Percentiles rank a stretch among this genome's conserved stretches.
phyloP scores from a whole-genome alignment of 202 grass and related monocot species.

The Panicum virgatum region DNA sequence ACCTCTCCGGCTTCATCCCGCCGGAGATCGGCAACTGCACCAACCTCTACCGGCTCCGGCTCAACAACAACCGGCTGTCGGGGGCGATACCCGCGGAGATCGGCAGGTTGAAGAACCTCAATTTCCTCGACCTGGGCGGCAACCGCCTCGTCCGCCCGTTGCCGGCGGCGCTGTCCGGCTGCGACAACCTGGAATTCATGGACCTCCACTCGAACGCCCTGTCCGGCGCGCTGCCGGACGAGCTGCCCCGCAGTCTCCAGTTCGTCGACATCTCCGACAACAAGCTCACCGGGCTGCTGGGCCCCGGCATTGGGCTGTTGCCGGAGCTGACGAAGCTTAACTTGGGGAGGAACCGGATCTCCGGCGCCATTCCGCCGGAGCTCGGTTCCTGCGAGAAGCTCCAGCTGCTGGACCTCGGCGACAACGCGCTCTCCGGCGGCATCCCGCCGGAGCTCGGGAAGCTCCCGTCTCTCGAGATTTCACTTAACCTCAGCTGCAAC shows the following conservation, averaged over 20 bases:
- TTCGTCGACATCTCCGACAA: conserved; percentile 89
- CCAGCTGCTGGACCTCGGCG: conserved; percentile 75
- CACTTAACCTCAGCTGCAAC: conserved; percentile 94
- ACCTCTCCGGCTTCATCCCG: conserved; percentile 72
- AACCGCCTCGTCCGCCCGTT: conserved; percentile 68
- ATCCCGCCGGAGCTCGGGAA: conserved; percentile 73
- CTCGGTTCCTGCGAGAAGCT: conserved; percentile 84
- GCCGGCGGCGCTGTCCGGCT: conserved; percentile 59
- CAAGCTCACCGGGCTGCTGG: conserved; percentile 60
- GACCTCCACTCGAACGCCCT: conserved; percentile 86
- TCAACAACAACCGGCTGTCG: conserved; percentile 67
- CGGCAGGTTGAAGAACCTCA: conserved; percentile 73
- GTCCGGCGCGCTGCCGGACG: conserved; percentile 58
- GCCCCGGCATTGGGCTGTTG: conserved; percentile 54
- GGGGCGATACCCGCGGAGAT: conserved; percentile 67
- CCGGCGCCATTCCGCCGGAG: conserved; percentile 63
- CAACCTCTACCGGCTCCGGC: conserved; percentile 78
- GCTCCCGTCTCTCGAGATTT: conserved; percentile 75
- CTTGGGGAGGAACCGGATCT: conserved; percentile 63
- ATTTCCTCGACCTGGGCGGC: conserved; percentile 86
- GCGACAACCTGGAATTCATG: conserved; percentile 80
- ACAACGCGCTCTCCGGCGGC: conserved; percentile 67
- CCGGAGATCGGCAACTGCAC: conserved; percentile 93
- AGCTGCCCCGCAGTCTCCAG: conserved; percentile 68
- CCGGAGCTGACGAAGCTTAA: conserved; percentile 83